These are phyloP conservation scores for Globisporangium uncinulatum DNA, from an alignment of 352 stramenopile genomes.

Conservation along the genomic window DNA sequence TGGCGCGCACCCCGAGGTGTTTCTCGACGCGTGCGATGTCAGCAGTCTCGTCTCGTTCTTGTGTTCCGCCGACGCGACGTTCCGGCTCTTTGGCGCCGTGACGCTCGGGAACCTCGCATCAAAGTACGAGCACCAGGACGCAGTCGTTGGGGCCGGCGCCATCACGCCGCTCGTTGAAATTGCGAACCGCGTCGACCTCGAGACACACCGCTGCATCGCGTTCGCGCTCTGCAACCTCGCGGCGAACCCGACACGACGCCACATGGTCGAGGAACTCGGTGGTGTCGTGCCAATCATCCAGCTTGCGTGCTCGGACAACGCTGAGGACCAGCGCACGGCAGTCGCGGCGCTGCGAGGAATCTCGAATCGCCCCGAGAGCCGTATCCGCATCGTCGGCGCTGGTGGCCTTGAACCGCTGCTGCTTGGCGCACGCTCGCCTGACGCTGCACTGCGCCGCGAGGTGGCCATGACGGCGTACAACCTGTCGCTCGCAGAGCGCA, in stretches of 20 bases:
- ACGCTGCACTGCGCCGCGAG: constrained; percentile 82
- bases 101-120: constrained; percentile 94
- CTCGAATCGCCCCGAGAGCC: constrained; percentile 73
- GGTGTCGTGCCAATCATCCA: constrained; percentile 94
- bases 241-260: constrained; percentile 76
- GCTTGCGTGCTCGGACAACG: constrained; percentile 88
- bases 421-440: constrained; percentile 66
- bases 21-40: constrained; percentile 90
- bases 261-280: constrained; percentile 90
- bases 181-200: constrained; percentile 87
- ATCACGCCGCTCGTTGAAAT: constrained; percentile 92
- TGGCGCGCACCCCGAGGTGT: constrained; percentile 80
- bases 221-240: constrained; percentile 96
- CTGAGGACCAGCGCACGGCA: constrained; percentile 86
- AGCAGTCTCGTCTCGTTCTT: constrained; percentile 91
- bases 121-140: constrained; percentile 64
- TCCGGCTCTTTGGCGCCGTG: constrained; percentile 94
- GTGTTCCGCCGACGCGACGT: constrained; percentile 93
- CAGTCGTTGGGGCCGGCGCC: constrained; percentile 80
- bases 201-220: constrained; percentile 95
- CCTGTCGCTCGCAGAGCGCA: constrained; percentile 91
- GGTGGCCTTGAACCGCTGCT: constrained; percentile 87
- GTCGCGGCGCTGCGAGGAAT: constrained; percentile 91
- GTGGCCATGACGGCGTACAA: constrained; percentile 89
- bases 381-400: constrained; percentile 85